Evolutionary conservation across 768 basidiomycete genomes (phyloP), one percentile per base, ranked within the genome.

Genomic region (Hortiboletus campestris): DNA sequence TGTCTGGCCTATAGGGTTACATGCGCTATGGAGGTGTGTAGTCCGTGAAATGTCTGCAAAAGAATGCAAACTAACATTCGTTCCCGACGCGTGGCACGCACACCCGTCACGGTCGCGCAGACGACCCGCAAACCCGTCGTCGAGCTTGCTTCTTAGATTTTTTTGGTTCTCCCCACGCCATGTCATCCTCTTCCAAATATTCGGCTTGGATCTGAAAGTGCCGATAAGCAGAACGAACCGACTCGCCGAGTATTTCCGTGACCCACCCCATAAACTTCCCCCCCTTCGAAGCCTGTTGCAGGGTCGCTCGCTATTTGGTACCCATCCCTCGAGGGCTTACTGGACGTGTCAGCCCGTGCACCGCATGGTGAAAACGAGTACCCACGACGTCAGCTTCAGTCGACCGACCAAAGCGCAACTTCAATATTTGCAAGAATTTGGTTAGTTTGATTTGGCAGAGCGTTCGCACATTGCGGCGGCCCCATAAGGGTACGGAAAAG

Each of bases 151-250:
- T 64, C 43, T 45, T 57, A 2, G 53, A 20, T 32, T 46, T 67
- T 49, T 49, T 46, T 4, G 35, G 45, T 36, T 54, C 57, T 16
- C 65, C 65, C 66, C 66, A 69, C 5, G 63, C 65, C 65, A 65
- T 69, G 51, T 67, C 56, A 35, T 69, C 63, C 4, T 67, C 65
- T 31, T 67, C 67, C 43, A 67, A 19, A 31, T 65, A 64, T 56
- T 67, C 60, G 14, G 67, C 67, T 48, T 60, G 55, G 41, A 55
- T 10, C 66, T 67, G 52, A 34, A 35, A 16, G 11, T n/a, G 31
- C 25, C 40, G 14, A 19, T 45, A 6, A 42, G 19, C 16, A 44
- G 16, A 22, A 54, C 4, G 40, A 12, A 31, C 19, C 20, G 2
- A 25, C 14, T 32, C 12, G 16, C 11, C 20, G n/a, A 8, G 7